Conservation (phyloP, 2,329 filamentous ascomycete genomes). For the Xylariaceae sp. region DNA sequence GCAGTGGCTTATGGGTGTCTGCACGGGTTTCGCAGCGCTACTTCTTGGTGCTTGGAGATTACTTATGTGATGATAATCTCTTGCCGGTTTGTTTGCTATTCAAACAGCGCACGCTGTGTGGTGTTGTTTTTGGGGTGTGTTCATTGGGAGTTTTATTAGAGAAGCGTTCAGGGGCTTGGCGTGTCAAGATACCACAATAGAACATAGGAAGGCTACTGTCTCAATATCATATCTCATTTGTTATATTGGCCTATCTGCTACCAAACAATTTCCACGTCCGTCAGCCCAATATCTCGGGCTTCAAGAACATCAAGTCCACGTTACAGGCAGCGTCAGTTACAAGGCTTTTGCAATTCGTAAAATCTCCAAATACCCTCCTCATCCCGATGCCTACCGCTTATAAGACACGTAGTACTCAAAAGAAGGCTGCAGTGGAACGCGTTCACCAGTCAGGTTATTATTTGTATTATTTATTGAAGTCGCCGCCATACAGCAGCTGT, state of each 20-base stretch:
- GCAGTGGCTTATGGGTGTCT: slow-evolving; percentile 94
- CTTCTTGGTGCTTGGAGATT: slow-evolving; percentile 67
- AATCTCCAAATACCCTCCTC: no score
- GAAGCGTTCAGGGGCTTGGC: not conserved
- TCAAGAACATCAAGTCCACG: no score
- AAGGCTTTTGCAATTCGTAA: no score
- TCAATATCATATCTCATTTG: slow-evolving; percentile 1
- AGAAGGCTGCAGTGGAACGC: no score
- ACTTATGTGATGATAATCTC: slow-evolving; percentile 58
- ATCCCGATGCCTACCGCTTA: no score
- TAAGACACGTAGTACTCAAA: no score
- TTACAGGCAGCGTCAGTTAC: no score
- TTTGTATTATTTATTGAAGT: no score
- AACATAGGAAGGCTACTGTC: not conserved
- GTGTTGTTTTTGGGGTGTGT: slow-evolving; percentile 4
- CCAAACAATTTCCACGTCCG: not conserved
- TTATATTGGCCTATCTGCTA: slow-evolving; percentile 1
- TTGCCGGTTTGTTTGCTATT: no score
- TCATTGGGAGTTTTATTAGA: slow-evolving; percentile 1
- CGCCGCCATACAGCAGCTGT: no score
- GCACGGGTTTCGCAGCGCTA: slow-evolving; percentile 62
- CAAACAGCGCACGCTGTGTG: no score
- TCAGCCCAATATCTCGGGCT: not conserved
- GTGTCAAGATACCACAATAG: not conserved
- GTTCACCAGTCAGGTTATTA: no score